Evolutionary conservation across 768 basidiomycete species (phyloP), one percentile per base, ranked within the genome.

Genomic region (Mycena pura): DNA sequence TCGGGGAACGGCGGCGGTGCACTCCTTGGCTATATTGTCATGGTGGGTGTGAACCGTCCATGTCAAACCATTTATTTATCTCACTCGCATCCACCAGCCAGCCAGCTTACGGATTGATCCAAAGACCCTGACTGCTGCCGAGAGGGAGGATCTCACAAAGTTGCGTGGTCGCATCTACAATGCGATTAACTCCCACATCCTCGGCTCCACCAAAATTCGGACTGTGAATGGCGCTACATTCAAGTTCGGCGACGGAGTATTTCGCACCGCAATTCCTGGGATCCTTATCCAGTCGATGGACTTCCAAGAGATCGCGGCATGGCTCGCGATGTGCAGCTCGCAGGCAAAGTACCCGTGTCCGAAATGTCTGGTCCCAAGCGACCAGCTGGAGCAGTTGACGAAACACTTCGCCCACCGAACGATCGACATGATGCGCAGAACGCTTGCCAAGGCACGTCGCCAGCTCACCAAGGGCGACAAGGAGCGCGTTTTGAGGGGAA

Each of bases 261-360:
- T 5, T 8, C 60, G 56, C 15, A 28, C 60, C 9, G 9, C 51
- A 15, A 41, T 55, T 46, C 60, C 66, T 6, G 67, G 62, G 17
- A 9, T 9, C 9, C 9, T 34, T 7, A 47, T 60, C 56, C 67
- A 45, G 66, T n/a, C n/a, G n/a, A n/a, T n/a, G n/a, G n/a, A n/a
- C n/a, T n/a, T n/a, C n/a, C n/a, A n/a, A n/a, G n/a, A 68, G 32
- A 51, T 61, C 6, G 25, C 21, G 4, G 17, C 25, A 27, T 34
- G 31, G 14, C 22, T 27, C 22, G 40, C 15, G 5, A 34, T 25
- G 14, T 22, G 39, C 22, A 38, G 27, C 29, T 10, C 57, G 19
- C 25, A n/a, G 6, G 55, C 62, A 2, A 43, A 60, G 41, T 40
- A 60, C 48, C 67, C 67, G 61, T 68, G n/a, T n/a, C n/a, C n/a